Evolutionary conservation across 257 asterid species (phyloP).

Genomic region (Solanum verrucosum): DNA sequence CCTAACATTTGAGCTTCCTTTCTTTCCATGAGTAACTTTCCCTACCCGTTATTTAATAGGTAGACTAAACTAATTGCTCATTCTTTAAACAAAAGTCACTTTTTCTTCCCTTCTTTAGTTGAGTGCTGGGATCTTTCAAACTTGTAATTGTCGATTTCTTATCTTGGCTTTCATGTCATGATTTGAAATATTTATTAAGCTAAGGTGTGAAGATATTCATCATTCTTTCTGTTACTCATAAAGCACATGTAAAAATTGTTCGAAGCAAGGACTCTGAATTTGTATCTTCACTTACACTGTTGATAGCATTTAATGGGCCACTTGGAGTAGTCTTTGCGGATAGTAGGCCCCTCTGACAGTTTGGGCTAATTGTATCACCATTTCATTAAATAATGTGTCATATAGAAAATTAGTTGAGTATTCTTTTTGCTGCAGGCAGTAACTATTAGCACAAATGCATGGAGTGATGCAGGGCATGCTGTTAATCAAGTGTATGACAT

Average conservation of each 20-base stretch:
- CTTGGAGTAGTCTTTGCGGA: neutral
- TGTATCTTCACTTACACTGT: neutral
- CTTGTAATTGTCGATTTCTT: neutral
- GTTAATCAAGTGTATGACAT: slow-evolving; percentile 65
- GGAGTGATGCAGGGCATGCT: slow-evolving; percentile 72
- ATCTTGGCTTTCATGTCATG: neutral
- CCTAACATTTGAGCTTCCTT: neutral
- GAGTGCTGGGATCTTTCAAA: neutral
- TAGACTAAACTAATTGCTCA: neutral
- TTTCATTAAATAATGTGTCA: neutral
- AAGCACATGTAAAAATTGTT: neutral
- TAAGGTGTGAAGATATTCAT: neutral
- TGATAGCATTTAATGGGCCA: neutral
- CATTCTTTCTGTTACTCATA: neutral
- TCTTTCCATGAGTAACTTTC: neutral
- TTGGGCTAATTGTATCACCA: neutral
- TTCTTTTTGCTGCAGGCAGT: slow-evolving; percentile 43
- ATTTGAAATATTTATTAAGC: neutral
- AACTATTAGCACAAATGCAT: slow-evolving; percentile 61
- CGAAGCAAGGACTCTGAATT: neutral
- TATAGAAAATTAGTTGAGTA: neutral
- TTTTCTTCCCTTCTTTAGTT: neutral
- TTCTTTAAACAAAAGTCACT: neutral
- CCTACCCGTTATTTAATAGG: neutral
- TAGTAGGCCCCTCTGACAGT: neutral